Evolutionary conservation across 2,329 filamentous ascomycete genomes (phyloP).

Genomic region (Fusarium xyrophilum): DNA sequence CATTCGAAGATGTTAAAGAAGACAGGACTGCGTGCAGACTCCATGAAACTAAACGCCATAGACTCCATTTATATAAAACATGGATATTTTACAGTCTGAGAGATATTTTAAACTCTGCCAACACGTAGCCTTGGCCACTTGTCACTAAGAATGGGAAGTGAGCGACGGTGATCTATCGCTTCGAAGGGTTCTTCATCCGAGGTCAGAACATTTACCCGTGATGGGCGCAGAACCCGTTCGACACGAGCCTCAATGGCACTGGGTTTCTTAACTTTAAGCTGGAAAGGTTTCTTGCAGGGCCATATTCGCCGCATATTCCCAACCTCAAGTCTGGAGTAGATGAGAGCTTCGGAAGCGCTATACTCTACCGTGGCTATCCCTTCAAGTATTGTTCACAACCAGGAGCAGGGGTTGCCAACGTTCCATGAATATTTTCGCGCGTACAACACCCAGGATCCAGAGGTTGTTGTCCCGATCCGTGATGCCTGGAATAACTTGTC

Average conservation of each 20-base stretch:
- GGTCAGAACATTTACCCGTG: no score
- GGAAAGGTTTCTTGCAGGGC: background rate
- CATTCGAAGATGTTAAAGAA: no score
- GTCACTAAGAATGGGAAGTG: background rate
- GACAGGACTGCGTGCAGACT: no score
- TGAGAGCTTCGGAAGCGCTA: background rate
- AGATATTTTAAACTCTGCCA: background rate
- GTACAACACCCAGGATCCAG: background rate
- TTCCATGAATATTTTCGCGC: background rate
- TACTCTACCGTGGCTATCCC: fast-evolving
- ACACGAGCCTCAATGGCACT: background rate
- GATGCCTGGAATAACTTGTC: background rate
- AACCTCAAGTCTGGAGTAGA: background rate
- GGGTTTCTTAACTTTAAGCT: fast-evolving
- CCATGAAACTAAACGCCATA: no score
- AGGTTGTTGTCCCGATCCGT: fast-evolving
- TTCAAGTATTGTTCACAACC: background rate
- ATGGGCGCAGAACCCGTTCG: background rate
- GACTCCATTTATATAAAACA: no score
- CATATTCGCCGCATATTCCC: background rate
- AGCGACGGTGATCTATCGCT: no score
- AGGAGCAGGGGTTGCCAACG: background rate
- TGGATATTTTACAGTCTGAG: no score
- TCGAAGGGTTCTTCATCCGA: no score
- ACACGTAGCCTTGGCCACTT: background rate